A percentile compares a stretch with the other conserved stretches of the same genome.
These are phyloP conservation scores for Didymella segeticola DNA, from an alignment of 2,329 filamentous ascomycete species.

Conservation along the genomic window DNA sequence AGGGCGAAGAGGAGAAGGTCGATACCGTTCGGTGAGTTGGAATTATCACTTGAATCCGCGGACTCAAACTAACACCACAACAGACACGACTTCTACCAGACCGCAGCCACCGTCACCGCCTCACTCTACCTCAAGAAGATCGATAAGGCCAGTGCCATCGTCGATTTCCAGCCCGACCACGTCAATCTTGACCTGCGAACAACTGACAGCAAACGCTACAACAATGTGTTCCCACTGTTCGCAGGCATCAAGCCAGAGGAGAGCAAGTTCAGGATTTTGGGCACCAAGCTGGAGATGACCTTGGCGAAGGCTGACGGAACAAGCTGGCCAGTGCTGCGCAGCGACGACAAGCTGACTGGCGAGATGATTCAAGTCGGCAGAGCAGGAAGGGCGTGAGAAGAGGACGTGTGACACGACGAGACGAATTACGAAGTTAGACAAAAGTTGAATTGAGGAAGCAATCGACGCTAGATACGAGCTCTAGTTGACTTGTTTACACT, in stretches of 20 bases:
- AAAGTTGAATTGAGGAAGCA: neutral
- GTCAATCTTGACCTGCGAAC: conserved; percentile 86
- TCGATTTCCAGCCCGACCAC: conserved; percentile 69
- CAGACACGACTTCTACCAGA: conserved; percentile 95
- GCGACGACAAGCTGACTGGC: conserved; percentile 73
- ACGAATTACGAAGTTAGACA: conserved; percentile 16
- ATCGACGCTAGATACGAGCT: neutral
- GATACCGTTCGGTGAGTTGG: conserved; percentile 72
- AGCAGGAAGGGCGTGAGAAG: conserved; percentile 59
- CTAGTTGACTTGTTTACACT: neutral
- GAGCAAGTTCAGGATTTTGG: conserved; percentile 80
- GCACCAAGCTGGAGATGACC: conserved; percentile 85
- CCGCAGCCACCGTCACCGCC: conserved; percentile 80
- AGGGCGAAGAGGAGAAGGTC: conserved; percentile 72
- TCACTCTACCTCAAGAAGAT: conserved; percentile 98
- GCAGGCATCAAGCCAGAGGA: conserved; percentile 76
- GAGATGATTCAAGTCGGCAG: conserved; percentile 91
- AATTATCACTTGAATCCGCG: neutral
- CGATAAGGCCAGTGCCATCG: conserved; percentile 76
- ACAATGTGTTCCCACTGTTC: conserved; percentile 75
- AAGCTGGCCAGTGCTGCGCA: conserved; percentile 85
- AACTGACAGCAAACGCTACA: conserved; percentile 83
- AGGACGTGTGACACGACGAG: neutral
- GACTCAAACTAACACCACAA: neutral
- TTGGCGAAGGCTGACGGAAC: conserved; percentile 75